Evolutionary conservation across 768 basidiomycete genomes (phyloP).

Genomic region (Leucogyrophana mollusca): DNA sequence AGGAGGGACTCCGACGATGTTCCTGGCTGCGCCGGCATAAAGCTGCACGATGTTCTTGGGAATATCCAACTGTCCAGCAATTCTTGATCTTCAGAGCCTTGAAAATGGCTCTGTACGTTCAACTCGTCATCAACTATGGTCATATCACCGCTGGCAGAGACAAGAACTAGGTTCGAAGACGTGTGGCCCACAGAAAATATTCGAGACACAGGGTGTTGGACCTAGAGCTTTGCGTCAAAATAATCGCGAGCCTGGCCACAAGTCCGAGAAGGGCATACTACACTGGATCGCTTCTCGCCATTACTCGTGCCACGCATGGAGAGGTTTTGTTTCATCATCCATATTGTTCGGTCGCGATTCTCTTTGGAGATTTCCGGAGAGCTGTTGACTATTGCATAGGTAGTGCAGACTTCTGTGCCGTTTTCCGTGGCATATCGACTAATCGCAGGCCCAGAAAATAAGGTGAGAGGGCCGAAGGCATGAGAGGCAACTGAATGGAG

Average conservation of each 20-base stretch:
- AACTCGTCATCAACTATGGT: conserved; percentile 29
- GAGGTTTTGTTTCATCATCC: conserved; percentile 60
- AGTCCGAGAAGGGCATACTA: conserved; percentile 38
- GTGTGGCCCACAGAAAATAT: conserved; percentile 33
- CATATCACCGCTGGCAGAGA: conserved; percentile 33
- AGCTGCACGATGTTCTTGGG: conserved; percentile 23
- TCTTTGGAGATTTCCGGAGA: conserved; percentile 44
- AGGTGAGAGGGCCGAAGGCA: conserved; percentile 64
- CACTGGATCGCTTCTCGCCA: conserved; percentile 39
- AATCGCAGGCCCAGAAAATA: conserved; percentile 59
- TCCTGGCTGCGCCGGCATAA: conserved; percentile 16
- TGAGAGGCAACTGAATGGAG: conserved; percentile 68
- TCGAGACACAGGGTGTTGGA: conserved; percentile 39
- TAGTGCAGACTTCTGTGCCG: conserved; percentile 39
- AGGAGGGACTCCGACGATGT: conserved; percentile 11
- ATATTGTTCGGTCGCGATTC: conserved; percentile 50
- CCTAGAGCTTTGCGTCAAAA: conserved; percentile 30
- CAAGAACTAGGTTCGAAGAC: conserved; percentile 26
- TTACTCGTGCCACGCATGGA: conserved; percentile 29
- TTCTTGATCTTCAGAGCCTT: conserved; percentile 24
- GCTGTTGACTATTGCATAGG: conserved; percentile 52
- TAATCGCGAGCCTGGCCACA: background rate
- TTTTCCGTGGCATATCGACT: conserved; percentile 36
- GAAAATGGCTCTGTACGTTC: conserved; percentile 19
- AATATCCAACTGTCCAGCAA: conserved; percentile 32